Conservation (phyloP, 2,329 filamentous ascomycete genomes). For the Pseudogymnoascus sp. region DNA sequence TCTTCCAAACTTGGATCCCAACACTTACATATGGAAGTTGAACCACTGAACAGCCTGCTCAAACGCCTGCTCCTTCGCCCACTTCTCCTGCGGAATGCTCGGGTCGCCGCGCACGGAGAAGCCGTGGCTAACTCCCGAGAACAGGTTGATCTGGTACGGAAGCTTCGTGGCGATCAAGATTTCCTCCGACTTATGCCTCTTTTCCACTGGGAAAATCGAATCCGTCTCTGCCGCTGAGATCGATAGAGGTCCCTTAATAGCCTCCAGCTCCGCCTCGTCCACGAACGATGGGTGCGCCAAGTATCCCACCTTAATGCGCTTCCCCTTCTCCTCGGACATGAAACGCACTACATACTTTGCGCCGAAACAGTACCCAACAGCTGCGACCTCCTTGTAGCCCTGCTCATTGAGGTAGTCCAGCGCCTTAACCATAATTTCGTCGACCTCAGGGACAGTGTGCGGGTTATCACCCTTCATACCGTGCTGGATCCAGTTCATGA, state of each 20-base stretch:
- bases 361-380: constrained; percentile 69
- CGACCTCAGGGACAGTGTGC: constrained; percentile 24
- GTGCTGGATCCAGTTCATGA: constrained; percentile 41
- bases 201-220: constrained; percentile 55
- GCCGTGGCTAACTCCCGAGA: constrained; percentile 63
- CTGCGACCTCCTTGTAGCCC: constrained; percentile 53
- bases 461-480: constrained; percentile 27
- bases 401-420: constrained; percentile 53
- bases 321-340: constrained; percentile 48
- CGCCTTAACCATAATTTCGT: constrained; percentile 38
- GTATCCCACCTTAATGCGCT: constrained; percentile 61
- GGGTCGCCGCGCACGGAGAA: constrained; percentile 65
- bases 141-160: constrained; percentile 66
- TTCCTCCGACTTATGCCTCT: constrained; percentile 58
- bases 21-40: constrained; percentile 40
- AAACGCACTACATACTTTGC: constrained; percentile 69
- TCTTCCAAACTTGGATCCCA: background rate
- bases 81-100: constrained; percentile 50
- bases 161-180: constrained; percentile 48
- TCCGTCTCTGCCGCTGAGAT: constrained; percentile 61
- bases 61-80: constrained; percentile 76
- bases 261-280: constrained; percentile 55
- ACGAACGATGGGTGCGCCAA: constrained; percentile 74
- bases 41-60: constrained; percentile 73
- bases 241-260: constrained; percentile 59